Evolutionary conservation across 345 rosid species (phyloP).

Genomic region (Cochlearia excelsa): DNA sequence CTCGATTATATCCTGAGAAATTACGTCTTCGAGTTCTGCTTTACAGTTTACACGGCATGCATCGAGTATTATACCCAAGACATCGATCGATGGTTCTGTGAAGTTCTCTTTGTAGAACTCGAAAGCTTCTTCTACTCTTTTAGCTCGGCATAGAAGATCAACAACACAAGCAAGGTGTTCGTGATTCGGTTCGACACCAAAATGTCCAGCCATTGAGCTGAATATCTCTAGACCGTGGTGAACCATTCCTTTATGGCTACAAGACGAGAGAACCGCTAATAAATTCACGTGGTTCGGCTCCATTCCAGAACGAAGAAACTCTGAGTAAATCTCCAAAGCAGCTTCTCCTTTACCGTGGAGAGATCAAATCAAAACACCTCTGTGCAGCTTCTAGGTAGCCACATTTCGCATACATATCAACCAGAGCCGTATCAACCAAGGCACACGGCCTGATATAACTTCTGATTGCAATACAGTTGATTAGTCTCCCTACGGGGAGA

Average conservation of each 20-base stretch:
- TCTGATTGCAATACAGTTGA: conserved; percentile 57
- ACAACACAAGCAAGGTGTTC: conserved; percentile 58
- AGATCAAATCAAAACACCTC: conserved; percentile 57
- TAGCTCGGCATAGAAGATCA: conserved; percentile 62
- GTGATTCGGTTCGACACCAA: conserved; percentile 46
- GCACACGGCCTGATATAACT: conserved; percentile 44
- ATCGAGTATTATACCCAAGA: conserved; percentile 53
- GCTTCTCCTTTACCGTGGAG: conserved; percentile 66
- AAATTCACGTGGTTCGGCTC: conserved; percentile 64
- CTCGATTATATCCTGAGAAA: conserved; percentile 40
- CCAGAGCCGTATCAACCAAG: conserved; percentile 56
- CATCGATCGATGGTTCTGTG: conserved; percentile 39
- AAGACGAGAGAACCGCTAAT: conserved; percentile 67
- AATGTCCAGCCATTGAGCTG: conserved; percentile 48
- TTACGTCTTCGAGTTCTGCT: conserved; percentile 39
- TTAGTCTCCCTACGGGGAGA: conserved; percentile 57
- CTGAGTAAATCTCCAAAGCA: conserved; percentile 53
- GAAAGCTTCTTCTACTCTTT: conserved; percentile 55
- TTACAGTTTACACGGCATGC: conserved; percentile 45
- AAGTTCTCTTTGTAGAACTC: conserved; percentile 48
- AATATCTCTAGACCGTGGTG: conserved; percentile 58
- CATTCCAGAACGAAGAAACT: conserved; percentile 55
- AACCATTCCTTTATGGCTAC: conserved; percentile 74
- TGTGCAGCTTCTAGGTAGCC: conserved; percentile 59
- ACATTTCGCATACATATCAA: conserved; percentile 81